Evolutionary conservation across 2,329 filamentous ascomycete species (phyloP), one percentile per base, ranked within the genome.

Genomic region (Aspergillus felis): DNA sequence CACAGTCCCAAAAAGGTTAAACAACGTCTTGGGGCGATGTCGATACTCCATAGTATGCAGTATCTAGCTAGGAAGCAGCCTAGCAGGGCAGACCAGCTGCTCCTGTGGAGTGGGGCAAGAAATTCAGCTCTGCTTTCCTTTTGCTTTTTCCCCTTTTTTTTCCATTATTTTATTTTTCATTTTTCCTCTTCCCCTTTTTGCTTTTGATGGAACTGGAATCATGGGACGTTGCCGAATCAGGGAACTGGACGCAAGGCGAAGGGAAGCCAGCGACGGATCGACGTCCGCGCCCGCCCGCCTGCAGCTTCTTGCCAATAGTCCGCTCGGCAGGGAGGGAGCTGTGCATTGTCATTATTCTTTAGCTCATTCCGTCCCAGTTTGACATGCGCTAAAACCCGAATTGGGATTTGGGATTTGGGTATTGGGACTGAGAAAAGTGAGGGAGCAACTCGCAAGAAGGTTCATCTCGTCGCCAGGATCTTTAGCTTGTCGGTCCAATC

Each of bases 301-400:
- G 59, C 67, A 65, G 66, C 67, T 68, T 68, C 71, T 70, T 71
- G 66, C 64, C 71, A 73, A 73, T 73, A 73, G 71, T 73, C 62
- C 53, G 57, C 63, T 68, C 65, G 66, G 62, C 67, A 71, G 61
- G 64, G 64, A 67, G 64, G 63, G 56, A 52, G 54, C 35, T 29
- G 47, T 32, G 51, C 55, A 42, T 53, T 54, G 17, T 22, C 25
- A 46, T 53, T 29, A 29, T 29, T 29, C 28, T 29, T 61, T 52
- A 58, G 61, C 51, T 55, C 64, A 69, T 68, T 68, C 65, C 64
- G 54, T 56, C 53, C 55, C 54, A 59, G 62, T 68, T 67, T 66
- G 68, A 65, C 66, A 67, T 63, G 63, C 60, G 51, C 59, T 54
- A 46, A 12, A 24, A 20, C 61, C 60, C 58, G 56, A 56, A 56